Evolutionary conservation across 208 protist species (phyloP), one percentile per base, ranked within the genome.

Genomic region (Trypanosomatidae sp.): DNA sequence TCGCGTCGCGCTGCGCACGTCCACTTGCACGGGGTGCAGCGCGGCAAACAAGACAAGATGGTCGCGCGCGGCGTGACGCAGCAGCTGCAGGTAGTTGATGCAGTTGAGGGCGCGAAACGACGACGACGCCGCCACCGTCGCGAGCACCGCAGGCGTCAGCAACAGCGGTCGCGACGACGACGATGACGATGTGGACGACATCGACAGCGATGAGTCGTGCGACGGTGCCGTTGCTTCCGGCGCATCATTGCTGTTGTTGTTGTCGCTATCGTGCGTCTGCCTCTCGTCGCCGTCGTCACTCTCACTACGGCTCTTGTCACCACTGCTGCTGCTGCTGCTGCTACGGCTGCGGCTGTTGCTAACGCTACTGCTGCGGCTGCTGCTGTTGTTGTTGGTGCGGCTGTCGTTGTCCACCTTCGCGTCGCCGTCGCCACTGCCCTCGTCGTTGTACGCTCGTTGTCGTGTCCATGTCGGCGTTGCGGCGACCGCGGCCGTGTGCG

Each of bases 1-100:
- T n/a, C n/a, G n/a, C n/a, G n/a, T n/a, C n/a, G n/a, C n/a, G n/a
- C n/a, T 6, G 19, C 23, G 24, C 16, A 24, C 8, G 30, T 65
- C 56, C 24, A 73, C 33, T 13, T 49, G 56, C 3, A 75, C 27
- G 4, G 67, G 67, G 20, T 75, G 67, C 3, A 38, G 16, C 4
- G 56, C 48, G 2, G 25, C 42, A 48, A 72, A 70, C 7, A 88
- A 46, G 11, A 75, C 63, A 16, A 43, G 48, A 4, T 54, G 44
- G 13, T 55, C 33, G 27, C 43, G 43, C 13, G 41, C 30, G 15
- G 64, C 26, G 7, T 42, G 13, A 8, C 53, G 33, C 16, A 82
- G 41, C 33, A 75, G 56, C 21, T 77, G 60, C 25, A 70, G 43
- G 46, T 77, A 80, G 53, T 87, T 87, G 23, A 61, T 53, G 26